Evolutionary conservation across 306 rosid species (phyloP).

Genomic region (Pterocarpus santalinus): DNA sequence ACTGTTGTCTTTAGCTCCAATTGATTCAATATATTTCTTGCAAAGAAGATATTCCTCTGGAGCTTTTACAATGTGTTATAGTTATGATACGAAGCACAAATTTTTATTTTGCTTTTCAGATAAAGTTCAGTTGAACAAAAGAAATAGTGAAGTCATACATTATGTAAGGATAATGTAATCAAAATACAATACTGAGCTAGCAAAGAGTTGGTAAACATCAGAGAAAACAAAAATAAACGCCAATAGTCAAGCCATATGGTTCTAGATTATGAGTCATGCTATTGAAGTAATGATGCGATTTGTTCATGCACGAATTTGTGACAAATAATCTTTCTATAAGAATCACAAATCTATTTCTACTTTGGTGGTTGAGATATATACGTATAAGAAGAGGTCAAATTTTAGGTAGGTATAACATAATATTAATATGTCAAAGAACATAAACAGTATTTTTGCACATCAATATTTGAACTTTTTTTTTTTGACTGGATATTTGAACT

Average conservation of each 20-base stretch:
- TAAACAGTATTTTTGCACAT: neutral
- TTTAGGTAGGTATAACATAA: too few relatives aligned
- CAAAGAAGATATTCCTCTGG: neutral
- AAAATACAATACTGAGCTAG: neutral
- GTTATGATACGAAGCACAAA: neutral
- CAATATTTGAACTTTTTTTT: neutral
- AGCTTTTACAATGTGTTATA: neutral
- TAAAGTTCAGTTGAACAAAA: neutral
- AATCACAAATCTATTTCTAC: neutral
- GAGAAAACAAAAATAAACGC: slow-evolving; percentile 3
- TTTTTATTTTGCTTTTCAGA: neutral
- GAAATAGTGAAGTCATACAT: neutral
- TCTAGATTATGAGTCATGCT: slow-evolving; percentile 4
- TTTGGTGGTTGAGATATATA: neutral
- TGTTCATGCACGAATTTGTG: neutral
- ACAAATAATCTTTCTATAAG: neutral
- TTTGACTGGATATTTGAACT: too few relatives aligned
- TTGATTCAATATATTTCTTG: neutral
- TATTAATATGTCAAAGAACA: too few relatives aligned
- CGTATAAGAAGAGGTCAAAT: too few relatives aligned
- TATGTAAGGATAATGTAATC: neutral
- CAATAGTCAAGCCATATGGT: slow-evolving; percentile 32
- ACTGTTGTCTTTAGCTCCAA: neutral
- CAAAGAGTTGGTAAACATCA: slow-evolving; percentile 13
- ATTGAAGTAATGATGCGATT: neutral